Conservation (phyloP, 768 basidiomycete species). For the Hygrophorus pudorinus region DNA sequence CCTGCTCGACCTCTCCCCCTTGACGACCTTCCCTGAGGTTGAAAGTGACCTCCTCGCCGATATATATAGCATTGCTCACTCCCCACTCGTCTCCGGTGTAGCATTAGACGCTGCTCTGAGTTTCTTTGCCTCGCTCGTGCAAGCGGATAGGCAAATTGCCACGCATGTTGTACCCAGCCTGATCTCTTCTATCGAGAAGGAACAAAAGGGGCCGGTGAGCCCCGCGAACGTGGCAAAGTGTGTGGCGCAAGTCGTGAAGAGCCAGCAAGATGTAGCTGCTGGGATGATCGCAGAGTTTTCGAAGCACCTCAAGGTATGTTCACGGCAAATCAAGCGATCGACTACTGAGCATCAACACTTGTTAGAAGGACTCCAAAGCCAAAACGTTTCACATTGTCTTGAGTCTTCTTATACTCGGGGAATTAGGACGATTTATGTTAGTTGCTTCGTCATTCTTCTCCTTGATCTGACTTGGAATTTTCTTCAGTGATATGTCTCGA, state of each 20-base stretch:
- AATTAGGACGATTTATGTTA: constrained; percentile 86
- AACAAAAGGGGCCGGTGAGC: constrained; percentile 44
- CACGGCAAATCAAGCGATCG: not conserved
- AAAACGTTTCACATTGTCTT: constrained; percentile 64
- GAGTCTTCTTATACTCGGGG: constrained; percentile 82
- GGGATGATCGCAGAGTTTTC: constrained; percentile 81
- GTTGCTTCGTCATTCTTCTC: constrained; percentile 15
- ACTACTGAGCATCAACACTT: not conserved
- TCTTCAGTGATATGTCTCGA: constrained; percentile 73
- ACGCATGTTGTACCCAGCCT: constrained; percentile 75
- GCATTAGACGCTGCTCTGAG: constrained; percentile 73
- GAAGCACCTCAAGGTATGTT: constrained; percentile 63
- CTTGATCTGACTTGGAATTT: constrained; percentile 3
- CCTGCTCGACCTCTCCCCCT: constrained; percentile 59
- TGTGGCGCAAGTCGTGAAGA: constrained; percentile 73
- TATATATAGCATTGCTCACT: constrained; percentile 64
- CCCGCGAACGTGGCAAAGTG: constrained; percentile 74
- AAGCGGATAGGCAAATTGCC: constrained; percentile 75
- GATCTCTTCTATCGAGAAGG: constrained; percentile 55
- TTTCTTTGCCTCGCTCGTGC: constrained; percentile 78
- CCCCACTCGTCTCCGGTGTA: constrained; percentile 66
- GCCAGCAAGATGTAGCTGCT: constrained; percentile 60
- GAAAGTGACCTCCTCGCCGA: constrained; percentile 59
- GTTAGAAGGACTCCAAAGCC: constrained; percentile 46
- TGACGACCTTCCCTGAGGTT: constrained; percentile 62